These are phyloP conservation scores for Gaertneriomyces sp. DNA, from an alignment of 192 early-diverging fungal species.

Conservation along the genomic window DNA sequence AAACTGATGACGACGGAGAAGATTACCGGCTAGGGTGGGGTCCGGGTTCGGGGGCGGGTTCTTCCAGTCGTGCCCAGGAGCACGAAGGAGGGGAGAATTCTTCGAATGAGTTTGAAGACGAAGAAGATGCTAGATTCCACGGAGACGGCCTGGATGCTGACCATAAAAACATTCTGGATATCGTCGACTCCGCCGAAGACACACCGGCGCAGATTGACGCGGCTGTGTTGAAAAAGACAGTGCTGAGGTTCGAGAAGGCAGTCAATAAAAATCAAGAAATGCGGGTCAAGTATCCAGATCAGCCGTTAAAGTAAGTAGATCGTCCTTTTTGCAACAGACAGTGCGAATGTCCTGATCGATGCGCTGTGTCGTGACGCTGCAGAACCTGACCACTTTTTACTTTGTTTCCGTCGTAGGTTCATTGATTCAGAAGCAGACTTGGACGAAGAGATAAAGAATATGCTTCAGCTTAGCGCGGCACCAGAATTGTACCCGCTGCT, in stretches of 20 bases:
- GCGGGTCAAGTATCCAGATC: slow-evolving; percentile 73
- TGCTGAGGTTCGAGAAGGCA: slow-evolving; percentile 79
- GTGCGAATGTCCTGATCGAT: not conserved
- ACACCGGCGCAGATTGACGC: slow-evolving; percentile 62
- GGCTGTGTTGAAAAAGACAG: slow-evolving; percentile 64
- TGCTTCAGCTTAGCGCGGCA: slow-evolving; percentile 71
- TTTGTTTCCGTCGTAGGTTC: slow-evolving; percentile 48
- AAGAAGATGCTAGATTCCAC: slow-evolving; percentile 78
- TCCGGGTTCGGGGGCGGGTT: slow-evolving; percentile 1
- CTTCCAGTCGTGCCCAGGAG: not conserved
- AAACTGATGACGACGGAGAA: slow-evolving; percentile 33
- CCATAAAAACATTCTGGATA: slow-evolving; percentile 72
- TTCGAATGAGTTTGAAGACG: slow-evolving; percentile 30
- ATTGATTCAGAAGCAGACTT: slow-evolving; percentile 95
- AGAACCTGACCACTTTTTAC: not conserved
- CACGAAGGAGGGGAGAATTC: not conserved
- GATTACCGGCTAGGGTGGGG: slow-evolving; percentile 19
- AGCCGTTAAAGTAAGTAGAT: slow-evolving; percentile 52
- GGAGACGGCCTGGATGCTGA: slow-evolving; percentile 76
- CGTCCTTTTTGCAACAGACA: not conserved
- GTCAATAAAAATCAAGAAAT: slow-evolving; percentile 85
- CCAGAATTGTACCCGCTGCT: slow-evolving; percentile 76
- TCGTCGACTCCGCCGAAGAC: slow-evolving; percentile 85
- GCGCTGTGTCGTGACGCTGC: not conserved
- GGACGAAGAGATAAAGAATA: slow-evolving; percentile 79